Conservation (phyloP, 1,139 yeast genomes). For the Kodamaea anthophila region DNA sequence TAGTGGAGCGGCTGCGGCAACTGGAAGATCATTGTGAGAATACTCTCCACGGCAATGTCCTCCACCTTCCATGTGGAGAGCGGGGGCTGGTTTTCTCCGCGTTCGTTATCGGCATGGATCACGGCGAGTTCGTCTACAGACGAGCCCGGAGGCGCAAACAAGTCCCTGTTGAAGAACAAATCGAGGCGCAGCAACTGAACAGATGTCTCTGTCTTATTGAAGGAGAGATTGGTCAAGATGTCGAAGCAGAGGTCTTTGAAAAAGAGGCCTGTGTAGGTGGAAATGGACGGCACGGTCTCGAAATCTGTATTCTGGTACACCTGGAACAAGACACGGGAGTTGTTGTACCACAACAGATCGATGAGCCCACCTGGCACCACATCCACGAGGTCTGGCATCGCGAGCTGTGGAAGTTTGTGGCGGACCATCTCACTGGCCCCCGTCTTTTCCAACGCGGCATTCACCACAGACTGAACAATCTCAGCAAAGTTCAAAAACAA, state of each 20-base stretch:
- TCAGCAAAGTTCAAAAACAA: constrained; percentile 31
- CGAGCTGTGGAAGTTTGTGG: constrained; percentile 42
- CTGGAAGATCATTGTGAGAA: constrained; percentile 70
- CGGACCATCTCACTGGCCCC: constrained; percentile 37
- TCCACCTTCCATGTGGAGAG: constrained; percentile 84
- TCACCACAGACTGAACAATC: constrained; percentile 31
- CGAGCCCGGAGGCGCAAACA: constrained; percentile 81
- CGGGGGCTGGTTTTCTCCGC: constrained; percentile 40
- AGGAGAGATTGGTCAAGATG: constrained; percentile 72
- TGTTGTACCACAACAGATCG: constrained; percentile 34
- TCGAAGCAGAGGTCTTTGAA: constrained; percentile 74
- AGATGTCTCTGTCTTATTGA: constrained; percentile 83
- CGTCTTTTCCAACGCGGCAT: constrained; percentile 29
- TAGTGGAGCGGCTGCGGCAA: constrained; percentile 65
- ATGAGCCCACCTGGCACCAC: constrained; percentile 25
- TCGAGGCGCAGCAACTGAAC: constrained; percentile 76
- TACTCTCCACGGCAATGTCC: constrained; percentile 81
- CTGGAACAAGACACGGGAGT: constrained; percentile 59
- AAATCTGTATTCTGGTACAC: constrained; percentile 53
- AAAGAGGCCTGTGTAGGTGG: constrained; percentile 50
- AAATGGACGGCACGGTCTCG: constrained; percentile 68
- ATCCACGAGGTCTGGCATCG: constrained; percentile 39
- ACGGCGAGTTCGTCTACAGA: constrained; percentile 62
- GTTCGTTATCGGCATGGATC: constrained; percentile 32
- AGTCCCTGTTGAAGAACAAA: constrained; percentile 58